Conservation (phyloP, 805 yeast species). For the Candida adriatica region DNA sequence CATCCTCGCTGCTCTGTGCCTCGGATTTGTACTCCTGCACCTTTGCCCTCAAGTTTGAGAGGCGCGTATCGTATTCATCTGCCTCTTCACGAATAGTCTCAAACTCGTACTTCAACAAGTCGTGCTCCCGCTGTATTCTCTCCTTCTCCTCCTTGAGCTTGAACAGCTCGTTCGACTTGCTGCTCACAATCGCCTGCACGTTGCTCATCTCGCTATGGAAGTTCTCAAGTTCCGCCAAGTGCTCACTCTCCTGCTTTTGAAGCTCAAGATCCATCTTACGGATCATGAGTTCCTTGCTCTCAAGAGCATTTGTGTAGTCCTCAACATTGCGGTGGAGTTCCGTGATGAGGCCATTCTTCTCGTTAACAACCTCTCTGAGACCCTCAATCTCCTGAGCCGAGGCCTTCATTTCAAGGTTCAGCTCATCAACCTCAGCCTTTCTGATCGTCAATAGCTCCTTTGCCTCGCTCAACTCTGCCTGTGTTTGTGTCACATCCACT, state of each 20-base stretch:
- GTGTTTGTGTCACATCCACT: background rate
- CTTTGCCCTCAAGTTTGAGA: constrained; percentile 16
- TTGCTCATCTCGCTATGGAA: constrained; percentile 29
- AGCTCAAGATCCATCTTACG: constrained; percentile 24
- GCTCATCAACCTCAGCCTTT: constrained; percentile 24
- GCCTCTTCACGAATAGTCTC: constrained; percentile 21
- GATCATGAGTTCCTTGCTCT: constrained; percentile 19
- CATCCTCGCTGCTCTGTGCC: constrained; percentile 19
- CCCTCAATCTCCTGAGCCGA: constrained; percentile 2
- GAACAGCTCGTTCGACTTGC: constrained; percentile 23
- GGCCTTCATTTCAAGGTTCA: constrained; percentile 15
- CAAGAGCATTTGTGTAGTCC: constrained; percentile 10
- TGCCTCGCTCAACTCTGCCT: constrained; percentile 8
- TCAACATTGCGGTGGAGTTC: constrained; percentile 7
- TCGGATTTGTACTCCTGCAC: constrained; percentile 16
- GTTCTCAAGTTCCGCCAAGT: constrained; percentile 29
- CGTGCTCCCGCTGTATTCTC: constrained; percentile 16
- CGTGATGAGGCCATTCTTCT: constrained; percentile 8
- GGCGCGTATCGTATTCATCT: constrained; percentile 19
- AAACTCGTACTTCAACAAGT: constrained; percentile 20
- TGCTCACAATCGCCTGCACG: constrained; percentile 25
- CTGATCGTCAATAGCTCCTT: constrained; percentile 18
- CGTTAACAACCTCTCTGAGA: constrained; percentile 4
- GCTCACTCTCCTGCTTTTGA: constrained; percentile 31
- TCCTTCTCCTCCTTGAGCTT: constrained; percentile 24